These are phyloP conservation scores for Sporothrix euskadiensis DNA, from an alignment of 2,329 filamentous ascomycete genomes.

Conservation along the genomic window DNA sequence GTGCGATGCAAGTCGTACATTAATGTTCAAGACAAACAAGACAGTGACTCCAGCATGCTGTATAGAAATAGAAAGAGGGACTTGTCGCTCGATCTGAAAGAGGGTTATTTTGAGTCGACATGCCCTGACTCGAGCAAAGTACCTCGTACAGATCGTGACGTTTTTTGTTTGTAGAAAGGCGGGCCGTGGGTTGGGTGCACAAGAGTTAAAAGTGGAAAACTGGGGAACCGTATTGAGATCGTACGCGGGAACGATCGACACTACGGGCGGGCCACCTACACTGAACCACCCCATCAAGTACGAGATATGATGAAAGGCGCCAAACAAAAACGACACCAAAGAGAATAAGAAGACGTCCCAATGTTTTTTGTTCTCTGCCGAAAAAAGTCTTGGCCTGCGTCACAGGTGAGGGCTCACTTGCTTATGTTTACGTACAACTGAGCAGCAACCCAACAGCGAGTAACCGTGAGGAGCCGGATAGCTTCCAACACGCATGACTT, in stretches of 20 bases:
- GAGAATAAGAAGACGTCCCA: neutral
- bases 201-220: neutral
- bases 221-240: neutral
- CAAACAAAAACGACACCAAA: neutral
- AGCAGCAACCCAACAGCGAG: neutral
- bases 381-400: constrained; percentile 18
- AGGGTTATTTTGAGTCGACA: neutral
- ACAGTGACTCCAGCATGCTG: neutral
- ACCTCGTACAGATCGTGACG: neutral
- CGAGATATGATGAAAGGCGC: constrained; percentile 14
- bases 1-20: too few relatives aligned
- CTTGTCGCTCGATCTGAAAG: neutral
- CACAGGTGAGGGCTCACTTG: neutral
- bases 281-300: neutral
- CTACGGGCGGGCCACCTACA: neutral
- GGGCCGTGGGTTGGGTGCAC: constrained; percentile 8
- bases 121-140: neutral
- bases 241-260: constrained; percentile 8
- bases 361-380: neutral
- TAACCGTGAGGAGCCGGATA: neutral
- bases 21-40: too few relatives aligned
- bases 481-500: neutral
- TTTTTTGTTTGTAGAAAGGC: neutral
- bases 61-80: neutral
- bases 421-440: neutral